A percentile compares a stretch with the other conserved stretches of the same genome.
Evolutionary conservation across 805 yeast species (phyloP).

Genomic region (Monosporozyma servazzii): DNA sequence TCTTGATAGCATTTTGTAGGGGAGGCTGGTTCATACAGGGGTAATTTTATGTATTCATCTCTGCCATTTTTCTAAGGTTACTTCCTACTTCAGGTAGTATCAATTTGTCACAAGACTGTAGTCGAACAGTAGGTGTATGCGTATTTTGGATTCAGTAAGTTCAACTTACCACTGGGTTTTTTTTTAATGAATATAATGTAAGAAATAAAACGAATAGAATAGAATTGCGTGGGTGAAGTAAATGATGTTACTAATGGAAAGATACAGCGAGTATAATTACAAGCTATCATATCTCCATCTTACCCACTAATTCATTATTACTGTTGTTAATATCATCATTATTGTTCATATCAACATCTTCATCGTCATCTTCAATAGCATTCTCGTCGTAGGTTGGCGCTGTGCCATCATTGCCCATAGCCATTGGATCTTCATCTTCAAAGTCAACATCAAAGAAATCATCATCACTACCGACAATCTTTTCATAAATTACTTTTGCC

Average conservation of each 20-base stretch:
- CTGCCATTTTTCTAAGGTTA: neutral
- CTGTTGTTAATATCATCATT: slow-evolving; percentile 14
- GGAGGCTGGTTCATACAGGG: neutral
- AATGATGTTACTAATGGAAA: neutral
- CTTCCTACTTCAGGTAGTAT: neutral
- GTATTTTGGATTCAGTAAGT: neutral
- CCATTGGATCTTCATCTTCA: slow-evolving; percentile 78
- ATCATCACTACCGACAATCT: slow-evolving; percentile 85
- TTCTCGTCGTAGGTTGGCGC: slow-evolving; percentile 12
- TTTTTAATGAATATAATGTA: neutral
- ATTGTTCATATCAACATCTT: slow-evolving; percentile 20
- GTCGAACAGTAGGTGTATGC: too few species aligned
- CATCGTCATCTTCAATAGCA: slow-evolving; percentile 25
- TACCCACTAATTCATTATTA: slow-evolving; percentile 33
- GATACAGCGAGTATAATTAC: neutral
- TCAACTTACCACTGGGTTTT: neutral
- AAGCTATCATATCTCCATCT: slow-evolving; percentile 26
- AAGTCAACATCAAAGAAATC: slow-evolving; percentile 95
- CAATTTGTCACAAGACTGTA: neutral
- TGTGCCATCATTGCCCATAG: neutral
- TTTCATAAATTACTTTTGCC: slow-evolving; percentile 62
- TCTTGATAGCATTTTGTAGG: neutral
- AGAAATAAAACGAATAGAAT: neutral
- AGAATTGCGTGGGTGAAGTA: neutral
- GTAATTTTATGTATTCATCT: neutral